Base-by-base conservation (phyloP, 192 early-diverging fungal species). In the Thamnidium elegans region DNA sequence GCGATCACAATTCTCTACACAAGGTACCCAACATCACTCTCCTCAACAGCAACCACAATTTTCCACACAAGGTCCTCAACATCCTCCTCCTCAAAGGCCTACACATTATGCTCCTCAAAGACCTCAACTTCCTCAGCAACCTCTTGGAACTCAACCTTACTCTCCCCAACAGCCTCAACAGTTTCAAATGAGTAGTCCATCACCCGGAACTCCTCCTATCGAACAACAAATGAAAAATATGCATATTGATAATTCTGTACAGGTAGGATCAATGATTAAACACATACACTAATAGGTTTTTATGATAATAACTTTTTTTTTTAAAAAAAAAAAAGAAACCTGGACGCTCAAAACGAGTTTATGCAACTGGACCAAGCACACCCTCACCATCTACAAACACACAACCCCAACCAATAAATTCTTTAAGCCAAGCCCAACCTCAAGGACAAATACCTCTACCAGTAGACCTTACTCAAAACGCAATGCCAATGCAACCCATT, bases 381-480 rank as follows among this genome's bases (percentile, higher is more conserved):
- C 55, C 55, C 3, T 19, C 36, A 34, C 31, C 55, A 39, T 34
- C 55, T 39, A 39, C 36, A 10, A 1, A 39, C 9, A 39, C 9
- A 39, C 36, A 56, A 55, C 14, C 53, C 26, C n/a, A 15, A 31
- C 17, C 53, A 55, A 55, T 31, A 15, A 23, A 8, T 26, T 21
- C 48, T 45, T 50, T 50, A 31, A 39, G 51, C 4, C 23, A 61
- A 14, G 36, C 32, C 9, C 26, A 43, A 9, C 34, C 50, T 7
- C 20, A 20, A 34, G 65, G 66, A n/a, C 68, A 65, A 20, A 55
- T 68, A 15, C 55, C 7, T 19, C 62, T 13, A 32, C 62, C n/a
- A 13, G 42, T 44, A 14, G 73, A 75, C 17, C 52, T 62, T 36
- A 43, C 65, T 52, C 70, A 71, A 61, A 56, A 68, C 51, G 61